Evolutionary conservation across 2,329 filamentous ascomycete genomes (phyloP), one percentile per base, ranked within the genome.

Genomic region (Tolypocladium paradoxum): DNA sequence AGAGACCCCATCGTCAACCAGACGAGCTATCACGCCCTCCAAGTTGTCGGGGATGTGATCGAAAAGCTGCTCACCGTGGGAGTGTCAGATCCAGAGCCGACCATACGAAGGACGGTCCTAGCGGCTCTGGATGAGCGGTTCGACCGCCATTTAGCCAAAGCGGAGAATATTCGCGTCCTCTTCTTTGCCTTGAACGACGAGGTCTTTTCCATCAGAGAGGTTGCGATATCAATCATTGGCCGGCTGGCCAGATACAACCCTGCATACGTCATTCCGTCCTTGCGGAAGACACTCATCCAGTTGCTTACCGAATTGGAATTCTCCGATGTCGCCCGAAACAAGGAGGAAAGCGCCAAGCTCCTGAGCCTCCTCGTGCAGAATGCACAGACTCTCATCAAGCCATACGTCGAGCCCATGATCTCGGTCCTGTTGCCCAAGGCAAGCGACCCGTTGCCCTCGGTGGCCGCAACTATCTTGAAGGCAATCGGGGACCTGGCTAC

Each of bases 141-240:
- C 63, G 93, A 99, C 65, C 85, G 90, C 48, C 93, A 99, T 66
- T 77, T 99, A n/a, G 90, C 90, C 43, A 95, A 96, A 68, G 91
- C 95, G 1, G 92, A 99, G 68, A 99, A 99, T 64, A 95, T 99
- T 48, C 84, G 95, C 22, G 96, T 91, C 16, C 73, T 99, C 0
- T 97, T 99, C 70, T 85, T 97, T 55, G 92, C 93, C 0, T 79
- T 99, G 18, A 96, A 99, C 60, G 93, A 99, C 62, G 92, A 97
- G 65, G 81, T 90, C 2, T 99, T 97, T 59, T 78, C 84, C 2
- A 96, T 97, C 55, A 81, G 95, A 61, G 91, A 99, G 71, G 92
- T 93, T 31, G 88, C 93, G 9, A 96, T 99, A 63, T 87, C 89
- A 20, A 96, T 99, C 59, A 96, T 99, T 62, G 95, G 93, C 34